Evolutionary conservation across 805 yeast genomes (phyloP).

Genomic region (Candida arabinofermentans): DNA sequence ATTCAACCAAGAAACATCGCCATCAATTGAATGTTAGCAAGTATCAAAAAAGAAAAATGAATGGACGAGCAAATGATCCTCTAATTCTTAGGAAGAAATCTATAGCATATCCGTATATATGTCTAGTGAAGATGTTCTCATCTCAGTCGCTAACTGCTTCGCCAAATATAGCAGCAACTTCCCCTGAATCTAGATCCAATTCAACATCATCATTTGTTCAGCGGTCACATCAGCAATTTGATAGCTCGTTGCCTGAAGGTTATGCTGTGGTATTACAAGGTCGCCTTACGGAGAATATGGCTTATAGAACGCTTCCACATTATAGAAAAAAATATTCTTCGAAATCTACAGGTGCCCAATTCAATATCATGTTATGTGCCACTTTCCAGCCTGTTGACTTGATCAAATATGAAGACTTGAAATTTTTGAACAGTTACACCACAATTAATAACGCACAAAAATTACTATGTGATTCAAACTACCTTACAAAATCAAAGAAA

Average conservation of each 20-base stretch:
- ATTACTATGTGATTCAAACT: conserved; percentile 10
- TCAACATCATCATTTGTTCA: neutral
- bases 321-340: conserved; percentile 1
- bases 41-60: neutral
- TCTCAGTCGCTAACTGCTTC: neutral
- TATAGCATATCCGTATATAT: conserved; percentile 28
- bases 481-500: neutral
- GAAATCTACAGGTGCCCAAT: conserved; percentile 2
- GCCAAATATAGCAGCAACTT: neutral
- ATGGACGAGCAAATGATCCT: neutral
- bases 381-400: conserved; percentile 26
- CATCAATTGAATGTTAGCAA: neutral
- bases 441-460: conserved; percentile 12
- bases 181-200: neutral
- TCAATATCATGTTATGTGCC: conserved; percentile 22
- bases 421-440: conserved; percentile 13
- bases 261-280: conserved; percentile 39
- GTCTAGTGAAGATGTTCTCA: conserved; percentile 19
- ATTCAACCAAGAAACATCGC: neutral
- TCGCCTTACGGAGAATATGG: conserved; percentile 37
- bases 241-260: conserved; percentile 29
- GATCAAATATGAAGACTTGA: conserved; percentile 22
- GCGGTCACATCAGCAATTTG: neutral
- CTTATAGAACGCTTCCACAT: conserved; percentile 22
- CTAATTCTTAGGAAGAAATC: conserved; percentile 16